Base-by-base conservation (phyloP, 805 yeast genomes). In the Candida orba region DNA sequence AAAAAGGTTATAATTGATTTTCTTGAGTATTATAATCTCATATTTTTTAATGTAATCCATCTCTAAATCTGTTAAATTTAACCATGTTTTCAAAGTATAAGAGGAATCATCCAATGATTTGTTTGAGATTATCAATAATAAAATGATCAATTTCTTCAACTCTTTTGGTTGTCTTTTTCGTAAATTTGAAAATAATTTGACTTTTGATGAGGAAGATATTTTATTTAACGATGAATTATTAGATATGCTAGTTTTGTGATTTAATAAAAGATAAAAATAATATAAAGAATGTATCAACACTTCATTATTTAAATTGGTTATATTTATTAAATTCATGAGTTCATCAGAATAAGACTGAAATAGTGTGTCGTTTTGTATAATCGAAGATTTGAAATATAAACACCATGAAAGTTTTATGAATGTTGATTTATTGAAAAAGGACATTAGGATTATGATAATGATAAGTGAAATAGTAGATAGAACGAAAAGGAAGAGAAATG, bases 51-150 rank as follows among this genome's bases (percentile, higher is more conserved):
- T 34, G n/a, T 23, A 13, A 2, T 48, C 27, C 3, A 45, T 39
- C 1, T 47, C 38, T 14, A 57, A 36, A 4, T 52, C 46, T 6
- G 65, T 56, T 9, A 61, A 39, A 43, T 52, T 54, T 17, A 56
- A 59, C 79, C 79, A 74, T 8, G 79, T 74, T 49, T 72, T 72
- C 51, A 71, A 60, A 2, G 78, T 72, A 47, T 72, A 74, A 35
- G 72, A 67, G 41, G 70, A 75, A 50, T 74, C 79, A 52, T 74
- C 75, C 45, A 59, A 64, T 20, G 69, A 59, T 54, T 74, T 74
- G 55, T 74, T 73, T 59, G 62, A 56, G 67, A 52, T 38, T 59
- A 60, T 59, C 44, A 60, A 44, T 15, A 60, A 47, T 9, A 52
- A 54, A 44, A 46, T 77, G 72, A 42, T 40, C 18, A 41, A 49